Evolutionary conservation across 108 stramenopile species (phyloP).

Genomic region (Pseudonitzschia pungens): DNA sequence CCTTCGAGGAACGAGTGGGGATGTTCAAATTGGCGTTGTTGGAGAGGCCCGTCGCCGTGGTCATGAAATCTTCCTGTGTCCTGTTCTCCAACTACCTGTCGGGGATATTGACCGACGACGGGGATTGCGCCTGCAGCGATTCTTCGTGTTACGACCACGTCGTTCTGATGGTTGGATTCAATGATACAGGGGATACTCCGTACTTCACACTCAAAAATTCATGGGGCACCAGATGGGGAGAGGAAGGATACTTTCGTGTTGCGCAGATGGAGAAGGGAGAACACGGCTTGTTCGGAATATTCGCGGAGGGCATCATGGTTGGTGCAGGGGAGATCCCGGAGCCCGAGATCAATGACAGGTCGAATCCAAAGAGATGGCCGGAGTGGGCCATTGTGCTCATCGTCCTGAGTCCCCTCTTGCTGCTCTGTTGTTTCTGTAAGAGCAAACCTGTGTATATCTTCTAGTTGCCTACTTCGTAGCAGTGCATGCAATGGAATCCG

Average conservation of each 20-base stretch:
- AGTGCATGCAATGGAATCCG: too few relatives aligned
- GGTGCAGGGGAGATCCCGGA: conserved; percentile 12
- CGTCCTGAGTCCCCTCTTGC: neutral
- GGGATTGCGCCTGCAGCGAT: conserved; percentile 57
- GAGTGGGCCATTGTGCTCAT: conserved; percentile 11
- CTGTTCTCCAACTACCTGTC: conserved; percentile 68
- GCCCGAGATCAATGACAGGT: neutral
- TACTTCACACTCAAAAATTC: conserved; percentile 64
- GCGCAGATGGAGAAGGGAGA: conserved; percentile 37
- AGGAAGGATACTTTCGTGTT: conserved; percentile 57
- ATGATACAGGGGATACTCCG: conserved; percentile 42
- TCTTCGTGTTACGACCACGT: conserved; percentile 72
- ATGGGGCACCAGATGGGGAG: conserved; percentile 43
- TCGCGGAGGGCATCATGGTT: conserved; percentile 42
- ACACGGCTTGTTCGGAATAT: conserved; percentile 61
- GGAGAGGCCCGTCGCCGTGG: conserved; percentile 53
- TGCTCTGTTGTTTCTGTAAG: neutral
- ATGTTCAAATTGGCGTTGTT: conserved; percentile 43
- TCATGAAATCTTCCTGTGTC: conserved; percentile 48
- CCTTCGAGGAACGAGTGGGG: conserved; percentile 47
- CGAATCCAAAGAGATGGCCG: neutral
- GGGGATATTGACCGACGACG: conserved; percentile 75
- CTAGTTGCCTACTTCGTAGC: too few relatives aligned
- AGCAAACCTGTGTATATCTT: neutral
- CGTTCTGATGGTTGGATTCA: conserved; percentile 84